These are phyloP conservation scores for Albophoma yamanashiensis DNA, from an alignment of 2,329 filamentous ascomycete species.

Conservation along the genomic window DNA sequence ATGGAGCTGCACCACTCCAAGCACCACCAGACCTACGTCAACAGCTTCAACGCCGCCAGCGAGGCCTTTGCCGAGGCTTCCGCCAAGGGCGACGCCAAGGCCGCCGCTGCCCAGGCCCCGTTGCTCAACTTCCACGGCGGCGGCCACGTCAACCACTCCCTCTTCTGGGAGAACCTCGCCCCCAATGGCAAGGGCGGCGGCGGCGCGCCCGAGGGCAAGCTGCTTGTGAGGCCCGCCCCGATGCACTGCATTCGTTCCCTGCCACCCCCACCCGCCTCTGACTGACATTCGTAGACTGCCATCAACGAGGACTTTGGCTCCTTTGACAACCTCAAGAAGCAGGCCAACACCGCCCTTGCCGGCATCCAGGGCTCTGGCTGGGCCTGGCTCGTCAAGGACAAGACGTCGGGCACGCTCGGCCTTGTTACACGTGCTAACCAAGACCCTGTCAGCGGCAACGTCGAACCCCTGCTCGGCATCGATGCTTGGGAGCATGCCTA, in stretches of 20 bases:
- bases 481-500: constrained; percentile 97
- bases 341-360: constrained; percentile 58
- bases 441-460: constrained; percentile 78
- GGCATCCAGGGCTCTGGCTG: constrained; percentile 80
- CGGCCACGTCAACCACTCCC: constrained; percentile 76
- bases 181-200: constrained; percentile 53
- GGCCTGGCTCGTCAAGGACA: constrained; percentile 78
- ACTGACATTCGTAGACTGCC: constrained; percentile 26
- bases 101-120: constrained; percentile 38
- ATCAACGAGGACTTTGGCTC: constrained; percentile 60
- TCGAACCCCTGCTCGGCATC: constrained; percentile 73
- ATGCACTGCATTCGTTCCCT: constrained; percentile 16
- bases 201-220: constrained; percentile 49
- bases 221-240: constrained; percentile 34
- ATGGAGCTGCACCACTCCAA: constrained; percentile 95
- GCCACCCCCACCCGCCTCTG: constrained; percentile 28
- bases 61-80: constrained; percentile 60
- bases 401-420: constrained; percentile 47
- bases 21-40: constrained; percentile 92
- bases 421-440: constrained; percentile 74
- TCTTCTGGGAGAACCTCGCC: constrained; percentile 77
- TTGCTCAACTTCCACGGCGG: constrained; percentile 72
- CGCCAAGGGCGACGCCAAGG: constrained; percentile 46
- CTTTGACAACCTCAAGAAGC: constrained; percentile 51
- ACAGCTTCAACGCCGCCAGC: constrained; percentile 70